Evolutionary conservation across 768 basidiomycete species (phyloP).

Genomic region (Termitomyces titanicus): DNA sequence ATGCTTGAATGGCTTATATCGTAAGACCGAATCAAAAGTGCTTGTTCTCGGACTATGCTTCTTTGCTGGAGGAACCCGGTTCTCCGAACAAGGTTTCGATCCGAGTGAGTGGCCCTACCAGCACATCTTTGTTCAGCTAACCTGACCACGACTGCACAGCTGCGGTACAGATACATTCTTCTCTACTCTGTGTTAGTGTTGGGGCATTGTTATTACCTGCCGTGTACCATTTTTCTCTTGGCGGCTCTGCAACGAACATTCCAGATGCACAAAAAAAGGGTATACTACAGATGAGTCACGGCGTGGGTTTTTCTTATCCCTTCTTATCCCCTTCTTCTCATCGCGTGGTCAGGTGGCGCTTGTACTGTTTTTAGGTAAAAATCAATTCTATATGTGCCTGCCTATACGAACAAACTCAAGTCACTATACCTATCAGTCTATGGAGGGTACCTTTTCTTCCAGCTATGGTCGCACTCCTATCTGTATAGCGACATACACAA

Average conservation of each 20-base stretch:
- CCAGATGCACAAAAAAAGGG: slow-evolving; percentile 35
- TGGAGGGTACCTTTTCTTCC: slow-evolving; percentile 67
- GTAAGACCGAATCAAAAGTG: slow-evolving; percentile 38
- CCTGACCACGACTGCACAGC: slow-evolving; percentile 31
- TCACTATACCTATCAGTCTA: slow-evolving; percentile 51
- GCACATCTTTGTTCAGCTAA: background rate
- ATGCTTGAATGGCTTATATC: background rate
- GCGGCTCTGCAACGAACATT: slow-evolving; percentile 20
- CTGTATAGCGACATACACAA: slow-evolving; percentile 54
- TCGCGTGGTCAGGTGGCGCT: slow-evolving; percentile 56
- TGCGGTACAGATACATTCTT: slow-evolving; percentile 70
- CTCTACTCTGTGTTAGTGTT: slow-evolving; percentile 71
- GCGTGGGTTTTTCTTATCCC: slow-evolving; percentile 41
- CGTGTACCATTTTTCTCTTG: slow-evolving; percentile 68
- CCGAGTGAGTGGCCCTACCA: slow-evolving; percentile 39
- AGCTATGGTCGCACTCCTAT: slow-evolving; percentile 73
- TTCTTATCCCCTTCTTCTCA: background rate
- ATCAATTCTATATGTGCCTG: background rate
- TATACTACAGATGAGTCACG: slow-evolving; percentile 73
- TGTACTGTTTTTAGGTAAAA: slow-evolving; percentile 71
- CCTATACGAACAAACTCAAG: background rate
- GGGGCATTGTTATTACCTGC: slow-evolving; percentile 76
- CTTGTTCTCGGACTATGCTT: slow-evolving; percentile 85
- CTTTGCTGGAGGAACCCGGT: slow-evolving; percentile 75
- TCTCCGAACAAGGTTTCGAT: slow-evolving; percentile 78